phyloP scores from a whole-genome alignment of 164 flowering plant genomes.

The Buxus sempervirens region DNA sequence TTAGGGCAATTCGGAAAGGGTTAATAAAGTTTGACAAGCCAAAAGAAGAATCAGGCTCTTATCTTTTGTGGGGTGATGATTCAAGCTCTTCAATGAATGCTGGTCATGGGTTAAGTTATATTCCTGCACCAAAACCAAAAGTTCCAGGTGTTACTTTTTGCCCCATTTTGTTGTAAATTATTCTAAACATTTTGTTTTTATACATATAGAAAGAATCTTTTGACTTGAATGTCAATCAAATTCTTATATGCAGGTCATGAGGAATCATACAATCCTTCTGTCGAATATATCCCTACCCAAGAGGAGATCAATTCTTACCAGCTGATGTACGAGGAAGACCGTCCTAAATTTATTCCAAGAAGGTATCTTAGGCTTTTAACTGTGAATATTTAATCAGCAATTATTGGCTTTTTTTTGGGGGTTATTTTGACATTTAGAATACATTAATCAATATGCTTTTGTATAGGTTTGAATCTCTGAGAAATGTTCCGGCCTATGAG shows the following conservation, averaged over 20 bases:
- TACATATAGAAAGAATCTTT: neutral
- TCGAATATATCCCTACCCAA: constrained; percentile 89
- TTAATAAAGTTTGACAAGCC: constrained; percentile 71
- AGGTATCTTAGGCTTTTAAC: constrained; percentile 35
- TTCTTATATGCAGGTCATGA: constrained; percentile 69
- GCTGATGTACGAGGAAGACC: constrained; percentile 90
- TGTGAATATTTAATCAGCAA: neutral
- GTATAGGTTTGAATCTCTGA: constrained; percentile 60
- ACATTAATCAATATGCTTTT: constrained; percentile 2
- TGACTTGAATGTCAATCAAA: neutral
- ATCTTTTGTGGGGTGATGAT: constrained; percentile 84
- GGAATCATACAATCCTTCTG: constrained; percentile 87
- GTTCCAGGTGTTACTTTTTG: too few relatives aligned
- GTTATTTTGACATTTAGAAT: neutral
- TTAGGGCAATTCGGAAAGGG: constrained; percentile 77
- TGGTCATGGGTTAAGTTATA: too few relatives aligned
- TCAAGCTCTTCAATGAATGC: constrained; percentile 42
- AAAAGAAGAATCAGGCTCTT: constrained; percentile 54
- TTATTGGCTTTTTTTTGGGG: neutral
- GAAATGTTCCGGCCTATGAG: constrained; percentile 84
- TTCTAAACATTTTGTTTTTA: neutral
- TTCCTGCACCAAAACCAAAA: too few relatives aligned
- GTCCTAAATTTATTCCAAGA: constrained; percentile 86
- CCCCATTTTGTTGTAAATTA: too few relatives aligned
- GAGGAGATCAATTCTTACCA: constrained; percentile 85